Base-by-base conservation (phyloP, 306 rosid genomes). In the Alnus glutinosa region DNA sequence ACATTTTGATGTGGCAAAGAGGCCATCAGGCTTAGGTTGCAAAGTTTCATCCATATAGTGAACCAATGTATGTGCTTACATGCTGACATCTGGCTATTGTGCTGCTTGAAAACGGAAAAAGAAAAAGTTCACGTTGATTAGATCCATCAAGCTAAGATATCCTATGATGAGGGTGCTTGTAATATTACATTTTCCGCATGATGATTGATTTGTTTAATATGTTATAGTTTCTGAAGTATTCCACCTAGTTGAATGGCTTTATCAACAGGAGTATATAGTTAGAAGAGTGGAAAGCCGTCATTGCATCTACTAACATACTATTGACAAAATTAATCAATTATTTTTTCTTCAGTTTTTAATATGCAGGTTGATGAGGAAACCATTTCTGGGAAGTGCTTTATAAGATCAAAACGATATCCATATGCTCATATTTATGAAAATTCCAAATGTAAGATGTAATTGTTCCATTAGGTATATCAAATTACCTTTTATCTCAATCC, bases 341-440 rank as follows among this genome's bases (percentile, higher is more conserved):
- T 57, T 58, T 71, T 74, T 82, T 80, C 76, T 83, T 47, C 80
- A 94, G 97, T 89, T 74, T 78, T 73, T 67, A 82, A 76, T 84
- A 39, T 86, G 67, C 90, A 85, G 89, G 82, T 85, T 84, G 87
- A 92, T 78, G 87, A 89, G 84, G 87, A 80, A 83, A 84, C 89
- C 77, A 90, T 92, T 72, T 77, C 90, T 75, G 97, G 97, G 75
- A 92, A 79, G 79, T 83, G 76, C 71, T 87, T 91, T 78, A 32
- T 74, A 73, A 79, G 84, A 77, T 84, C 75, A 55, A 85, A 74
- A 61, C 85, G 37, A 16, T 94, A 92, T 82, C 97, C 97, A 69
- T 92, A 39, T 86, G 97, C 93, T 79, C 83, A 72, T 18, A 75
- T 89, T 71, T 94, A 94, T 57, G 93, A 92, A 88, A 87, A 85